Base-by-base conservation (phyloP, 805 yeast genomes). In the Zygoascus tannicola region DNA sequence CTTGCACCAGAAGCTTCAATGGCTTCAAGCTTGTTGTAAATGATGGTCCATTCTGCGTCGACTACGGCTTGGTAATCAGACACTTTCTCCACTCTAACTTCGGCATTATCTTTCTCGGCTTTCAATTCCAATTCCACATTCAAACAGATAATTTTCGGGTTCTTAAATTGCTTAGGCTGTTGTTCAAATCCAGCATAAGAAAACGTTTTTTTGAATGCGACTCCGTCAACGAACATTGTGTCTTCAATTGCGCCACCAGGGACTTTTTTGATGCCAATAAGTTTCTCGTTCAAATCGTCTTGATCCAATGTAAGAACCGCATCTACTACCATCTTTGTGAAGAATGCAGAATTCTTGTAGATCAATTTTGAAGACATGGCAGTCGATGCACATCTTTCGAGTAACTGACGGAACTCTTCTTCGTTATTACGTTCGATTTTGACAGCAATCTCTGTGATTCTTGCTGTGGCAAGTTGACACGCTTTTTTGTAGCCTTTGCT, bases 141-240 rank as follows among this genome's bases (percentile, higher is more conserved):
- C 58, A 92, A 72, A 55, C 80, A 76, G 45, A 92, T 69, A 50
- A 92, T 78, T 64, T 81, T 85, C 38, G 98, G 96, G 63, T 85
- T 71, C 16, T 57, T 56, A 62, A 92, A 86, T 42, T 63, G 66
- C 65, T 92, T 92, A 41, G 98, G 98, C 66, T 92, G 98, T 70
- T 92, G 98, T 66, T 92, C 98, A 62, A 92, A 92, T 2, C 98
- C 98, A 38, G 98, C 98, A 57, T 92, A 92, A 21, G 97, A 82
- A 58, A 92, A 92, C 0, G 98, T 88, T 69, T 92, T 92, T 60
- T 92, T 86, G 67, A 92, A 92, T 2, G 97, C 98, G 48, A 92
- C 97, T 60, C 98, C 98, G 55, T 85, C 76, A 42, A 92, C 76
- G 55, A 87, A 84, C 49, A 78, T 59, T 8, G 97, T 83, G 57